A percentile compares a stretch with the other conserved stretches of the same genome.
These are phyloP conservation scores for Melanogaster broomeanus DNA, from an alignment of 768 basidiomycete species.

Conservation along the genomic window DNA sequence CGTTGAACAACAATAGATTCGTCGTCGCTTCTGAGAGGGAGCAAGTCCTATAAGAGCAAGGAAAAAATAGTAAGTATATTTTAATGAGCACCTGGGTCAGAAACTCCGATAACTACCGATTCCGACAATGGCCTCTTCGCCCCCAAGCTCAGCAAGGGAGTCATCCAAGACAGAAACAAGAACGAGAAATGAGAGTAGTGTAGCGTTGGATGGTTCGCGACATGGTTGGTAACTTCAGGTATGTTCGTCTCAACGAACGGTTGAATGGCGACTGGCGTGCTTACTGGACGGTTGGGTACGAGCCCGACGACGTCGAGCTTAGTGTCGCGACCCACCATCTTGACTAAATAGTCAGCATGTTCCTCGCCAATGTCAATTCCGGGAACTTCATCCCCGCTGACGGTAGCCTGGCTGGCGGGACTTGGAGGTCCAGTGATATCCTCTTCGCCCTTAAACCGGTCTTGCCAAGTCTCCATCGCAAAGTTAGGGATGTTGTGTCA, in stretches of 20 bases:
- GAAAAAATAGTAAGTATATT: conserved; percentile 11
- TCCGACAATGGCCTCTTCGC: conserved; percentile 14
- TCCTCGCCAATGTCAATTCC: conserved; percentile 10
- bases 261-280: conserved; percentile 24
- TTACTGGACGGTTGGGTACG: conserved; percentile 1
- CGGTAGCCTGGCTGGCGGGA: conserved; percentile 16
- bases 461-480: conserved; percentile 29
- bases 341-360: neutral
- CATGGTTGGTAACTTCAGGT: conserved; percentile 5
- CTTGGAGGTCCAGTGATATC: conserved; percentile 7
- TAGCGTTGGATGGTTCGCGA: conserved; percentile 13
- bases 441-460: conserved; percentile 10
- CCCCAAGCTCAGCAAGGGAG: conserved; percentile 7
- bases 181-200: conserved; percentile 8
- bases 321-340: neutral
- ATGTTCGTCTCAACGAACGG: conserved; percentile 18
- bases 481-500: no score
- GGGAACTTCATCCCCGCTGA: conserved; percentile 17
- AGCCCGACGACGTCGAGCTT: neutral
- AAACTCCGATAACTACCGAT: conserved; percentile 18
- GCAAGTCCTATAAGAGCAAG: conserved; percentile 19
- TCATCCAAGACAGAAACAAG: conserved; percentile 21
- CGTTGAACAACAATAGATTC: conserved; percentile 23
- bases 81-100: conserved; percentile 23
- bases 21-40: conserved; percentile 26